Conservation (phyloP, 2,329 filamentous ascomycete genomes). For the Ampelomyces quisqualis region DNA sequence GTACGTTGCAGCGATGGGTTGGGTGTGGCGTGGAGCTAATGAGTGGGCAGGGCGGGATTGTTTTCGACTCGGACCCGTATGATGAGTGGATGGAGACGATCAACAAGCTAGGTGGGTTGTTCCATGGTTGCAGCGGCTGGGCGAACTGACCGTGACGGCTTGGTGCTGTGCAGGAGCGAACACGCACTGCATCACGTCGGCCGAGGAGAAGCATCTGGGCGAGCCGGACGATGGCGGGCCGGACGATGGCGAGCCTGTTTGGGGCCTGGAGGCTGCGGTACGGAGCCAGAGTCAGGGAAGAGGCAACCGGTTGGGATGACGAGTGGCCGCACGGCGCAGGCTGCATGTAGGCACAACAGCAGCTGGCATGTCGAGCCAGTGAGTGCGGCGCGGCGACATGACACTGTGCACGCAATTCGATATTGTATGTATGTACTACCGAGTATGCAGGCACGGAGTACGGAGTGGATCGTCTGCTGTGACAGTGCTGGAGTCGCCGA, state of each 20-base stretch:
- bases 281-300: too few relatives aligned
- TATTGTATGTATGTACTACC: too few relatives aligned
- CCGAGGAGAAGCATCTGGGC: slow-evolving; percentile 68
- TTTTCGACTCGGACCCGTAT: slow-evolving; percentile 74
- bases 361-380: too few relatives aligned
- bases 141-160: slow-evolving; percentile 19
- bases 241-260: background rate
- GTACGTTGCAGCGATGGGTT: slow-evolving; percentile 57
- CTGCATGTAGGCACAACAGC: too few relatives aligned
- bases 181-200: slow-evolving; percentile 81
- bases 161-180: slow-evolving; percentile 62
- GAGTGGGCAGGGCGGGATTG: slow-evolving; percentile 38
- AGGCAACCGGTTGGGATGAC: background rate
- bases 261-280: slow-evolving; percentile 1
- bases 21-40: slow-evolving; percentile 21
- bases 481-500: too few relatives aligned
- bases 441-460: too few relatives aligned
- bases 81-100: slow-evolving; percentile 96
- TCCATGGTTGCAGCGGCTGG: slow-evolving; percentile 6
- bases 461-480: too few relatives aligned
- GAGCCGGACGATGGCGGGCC: slow-evolving; percentile 41
- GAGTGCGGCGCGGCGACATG: too few relatives aligned
- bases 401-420: too few relatives aligned
- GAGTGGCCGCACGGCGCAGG: background rate
- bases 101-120: slow-evolving; percentile 74